phyloP scores from a whole-genome alignment of 1,284 basidiomycete genomes.

The Veloporphyrellus conicus region DNA sequence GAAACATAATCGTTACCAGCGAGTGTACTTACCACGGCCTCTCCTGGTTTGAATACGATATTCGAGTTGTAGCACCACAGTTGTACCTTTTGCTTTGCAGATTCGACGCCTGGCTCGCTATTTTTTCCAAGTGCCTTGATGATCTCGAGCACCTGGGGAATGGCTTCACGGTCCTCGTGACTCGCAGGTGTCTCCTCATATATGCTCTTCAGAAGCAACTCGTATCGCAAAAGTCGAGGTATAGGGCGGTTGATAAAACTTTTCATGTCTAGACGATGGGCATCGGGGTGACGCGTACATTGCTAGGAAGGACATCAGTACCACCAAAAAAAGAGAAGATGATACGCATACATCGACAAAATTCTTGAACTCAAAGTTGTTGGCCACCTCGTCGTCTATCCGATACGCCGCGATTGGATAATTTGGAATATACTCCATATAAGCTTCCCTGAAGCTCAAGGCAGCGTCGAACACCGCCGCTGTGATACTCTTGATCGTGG shows the following conservation, averaged over 20 bases:
- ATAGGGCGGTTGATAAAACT: slow-evolving; percentile 88
- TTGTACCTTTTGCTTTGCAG: slow-evolving; percentile 82
- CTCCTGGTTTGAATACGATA: slow-evolving; percentile 74
- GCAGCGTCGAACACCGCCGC: slow-evolving; percentile 86
- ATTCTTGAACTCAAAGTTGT: slow-evolving; percentile 72
- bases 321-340: not conserved
- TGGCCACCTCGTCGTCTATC: slow-evolving; percentile 83
- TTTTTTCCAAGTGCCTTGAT: slow-evolving; percentile 83
- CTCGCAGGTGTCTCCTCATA: slow-evolving; percentile 65
- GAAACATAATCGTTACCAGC: not conserved
- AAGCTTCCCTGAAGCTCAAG: slow-evolving; percentile 89
- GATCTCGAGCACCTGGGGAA: slow-evolving; percentile 80
- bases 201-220: slow-evolving; percentile 78
- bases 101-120: slow-evolving; percentile 76
- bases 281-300: slow-evolving; percentile 68
- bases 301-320: slow-evolving; percentile 40
- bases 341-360: slow-evolving; percentile 72
- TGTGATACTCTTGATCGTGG: slow-evolving; percentile 77
- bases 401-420: slow-evolving; percentile 92
- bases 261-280: slow-evolving; percentile 79
- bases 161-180: slow-evolving; percentile 75
- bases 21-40: slow-evolving; percentile 59
- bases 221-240: slow-evolving; percentile 83
- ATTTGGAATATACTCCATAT: slow-evolving; percentile 89
- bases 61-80: slow-evolving; percentile 81